These are phyloP conservation scores for Davidsoniella eucalypti DNA, from an alignment of 2,329 filamentous ascomycete genomes.

Conservation along the genomic window DNA sequence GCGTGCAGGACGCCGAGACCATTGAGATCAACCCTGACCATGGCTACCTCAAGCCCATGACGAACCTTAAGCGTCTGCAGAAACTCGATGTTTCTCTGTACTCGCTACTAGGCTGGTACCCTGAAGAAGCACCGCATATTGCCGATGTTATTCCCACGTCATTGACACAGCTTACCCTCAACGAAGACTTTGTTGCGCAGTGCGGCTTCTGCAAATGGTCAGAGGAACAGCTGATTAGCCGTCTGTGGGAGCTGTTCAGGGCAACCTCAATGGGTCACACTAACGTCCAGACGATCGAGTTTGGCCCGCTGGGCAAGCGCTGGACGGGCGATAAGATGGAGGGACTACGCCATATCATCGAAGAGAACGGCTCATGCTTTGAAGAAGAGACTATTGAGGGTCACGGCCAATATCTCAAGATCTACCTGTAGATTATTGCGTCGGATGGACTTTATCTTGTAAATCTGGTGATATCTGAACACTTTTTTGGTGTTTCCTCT, in stretches of 20 bases:
- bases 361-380: constrained; percentile 4
- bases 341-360: constrained; percentile 1
- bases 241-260: constrained; percentile 7
- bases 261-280: constrained; percentile 8
- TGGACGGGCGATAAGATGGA: constrained; percentile 9
- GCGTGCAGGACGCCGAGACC: background rate
- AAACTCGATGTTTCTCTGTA: constrained; percentile 6
- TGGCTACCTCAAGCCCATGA: constrained; percentile 6
- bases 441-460: background rate
- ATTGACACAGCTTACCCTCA: constrained; percentile 8
- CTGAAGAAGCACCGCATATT: constrained; percentile 9
- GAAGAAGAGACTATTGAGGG: constrained; percentile 7
- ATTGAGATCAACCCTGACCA: constrained; percentile 1
- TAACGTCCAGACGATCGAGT: constrained; percentile 6
- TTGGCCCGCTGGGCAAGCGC: constrained; percentile 10
- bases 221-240: constrained; percentile 4
- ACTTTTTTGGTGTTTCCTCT: too few species aligned
- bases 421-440: background rate
- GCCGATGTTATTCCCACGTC: constrained; percentile 10
- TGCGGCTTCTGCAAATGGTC: constrained; percentile 7
- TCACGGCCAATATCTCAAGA: constrained; percentile 10
- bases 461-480: background rate
- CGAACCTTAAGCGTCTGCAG: constrained; percentile 9
- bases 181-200: constrained; percentile 7
- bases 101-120: constrained; percentile 10